A percentile compares a stretch with the other conserved stretches of the same genome.
Evolutionary conservation across 148 eudicot genomes (phyloP).

Genomic region (Persicaria maculosa): DNA sequence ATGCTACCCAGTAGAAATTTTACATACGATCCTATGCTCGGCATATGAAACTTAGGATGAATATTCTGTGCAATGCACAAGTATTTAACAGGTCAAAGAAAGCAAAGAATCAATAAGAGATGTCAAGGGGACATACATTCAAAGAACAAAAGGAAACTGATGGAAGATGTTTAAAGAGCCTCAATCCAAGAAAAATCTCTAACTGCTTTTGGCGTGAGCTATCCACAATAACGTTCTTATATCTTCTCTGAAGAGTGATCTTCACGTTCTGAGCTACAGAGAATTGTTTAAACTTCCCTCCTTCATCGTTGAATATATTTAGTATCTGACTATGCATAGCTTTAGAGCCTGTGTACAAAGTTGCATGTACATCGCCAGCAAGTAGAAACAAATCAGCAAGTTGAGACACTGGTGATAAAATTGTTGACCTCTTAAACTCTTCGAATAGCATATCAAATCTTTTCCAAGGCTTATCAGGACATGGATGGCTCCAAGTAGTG

Average conservation of each 20-base stretch:
- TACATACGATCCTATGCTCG: not conserved
- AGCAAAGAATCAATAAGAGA: not conserved
- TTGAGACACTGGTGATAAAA: slow-evolving; percentile 73
- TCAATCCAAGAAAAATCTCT: slow-evolving; percentile 84
- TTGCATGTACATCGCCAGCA: slow-evolving; percentile 98
- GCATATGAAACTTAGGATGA: not conserved
- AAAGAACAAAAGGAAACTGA: slow-evolving; percentile 60
- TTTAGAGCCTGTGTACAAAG: slow-evolving; percentile 94
- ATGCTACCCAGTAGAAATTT: not conserved
- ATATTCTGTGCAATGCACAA: not conserved
- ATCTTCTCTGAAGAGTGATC: slow-evolving; percentile 86
- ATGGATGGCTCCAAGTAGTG: slow-evolving; percentile 98
- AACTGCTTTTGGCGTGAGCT: slow-evolving; percentile 96
- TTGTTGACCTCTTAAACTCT: slow-evolving; percentile 89
- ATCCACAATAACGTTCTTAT: slow-evolving; percentile 87
- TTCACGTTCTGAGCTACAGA: slow-evolving; percentile 97
- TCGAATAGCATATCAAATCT: slow-evolving; percentile 98
- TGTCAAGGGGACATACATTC: slow-evolving; percentile 40
- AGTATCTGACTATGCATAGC: slow-evolving; percentile 99
- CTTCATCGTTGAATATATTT: slow-evolving; percentile 82
- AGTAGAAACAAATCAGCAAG: slow-evolving; percentile 78
- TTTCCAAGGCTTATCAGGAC: slow-evolving; percentile 99
- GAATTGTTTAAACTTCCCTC: slow-evolving; percentile 88
- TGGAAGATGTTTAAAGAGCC: slow-evolving; percentile 91
- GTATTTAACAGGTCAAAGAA: not conserved